phyloP scores from a whole-genome alignment of 2,329 filamentous ascomycete species.

The Neobulgaria alba region DNA sequence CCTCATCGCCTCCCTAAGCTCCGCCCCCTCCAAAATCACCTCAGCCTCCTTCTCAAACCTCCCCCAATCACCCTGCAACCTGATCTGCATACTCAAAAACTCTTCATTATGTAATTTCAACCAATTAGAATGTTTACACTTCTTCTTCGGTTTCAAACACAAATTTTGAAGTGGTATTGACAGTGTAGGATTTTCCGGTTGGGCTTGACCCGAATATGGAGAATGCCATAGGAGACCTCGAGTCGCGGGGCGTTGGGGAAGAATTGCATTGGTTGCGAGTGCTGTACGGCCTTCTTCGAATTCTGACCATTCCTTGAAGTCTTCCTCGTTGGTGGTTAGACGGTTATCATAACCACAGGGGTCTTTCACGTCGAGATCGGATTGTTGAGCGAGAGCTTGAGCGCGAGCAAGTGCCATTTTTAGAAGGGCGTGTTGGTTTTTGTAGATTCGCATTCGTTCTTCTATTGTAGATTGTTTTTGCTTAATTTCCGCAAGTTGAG shows the following conservation, averaged over 20 bases:
- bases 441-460: conserved; percentile 14
- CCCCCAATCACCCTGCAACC: conserved; percentile 13
- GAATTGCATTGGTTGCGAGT: conserved; percentile 14
- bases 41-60: conserved; percentile 13
- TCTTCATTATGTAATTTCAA: conserved; percentile 19
- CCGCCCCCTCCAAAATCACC: conserved; percentile 25
- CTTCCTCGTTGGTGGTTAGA: conserved; percentile 23
- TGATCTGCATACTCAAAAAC: conserved; percentile 9
- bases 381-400: conserved; percentile 15
- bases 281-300: conserved; percentile 20
- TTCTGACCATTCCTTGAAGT: conserved; percentile 21
- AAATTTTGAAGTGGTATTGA: conserved; percentile 20
- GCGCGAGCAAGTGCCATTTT: conserved; percentile 21
- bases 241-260: conserved; percentile 23
- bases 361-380: conserved; percentile 16
- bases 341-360: conserved; percentile 27
- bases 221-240: conserved; percentile 12
- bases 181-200: conserved; percentile 4
- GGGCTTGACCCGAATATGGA: conserved; percentile 15
- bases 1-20: conserved; percentile 24
- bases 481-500: conserved; percentile 17
- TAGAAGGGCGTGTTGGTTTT: conserved; percentile 18
- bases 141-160: conserved; percentile 20
- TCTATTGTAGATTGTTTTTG: conserved; percentile 13
- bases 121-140: conserved; percentile 23